Conservation (phyloP, 2,329 filamentous ascomycete genomes). For the Decorospora gaudefroyi region DNA sequence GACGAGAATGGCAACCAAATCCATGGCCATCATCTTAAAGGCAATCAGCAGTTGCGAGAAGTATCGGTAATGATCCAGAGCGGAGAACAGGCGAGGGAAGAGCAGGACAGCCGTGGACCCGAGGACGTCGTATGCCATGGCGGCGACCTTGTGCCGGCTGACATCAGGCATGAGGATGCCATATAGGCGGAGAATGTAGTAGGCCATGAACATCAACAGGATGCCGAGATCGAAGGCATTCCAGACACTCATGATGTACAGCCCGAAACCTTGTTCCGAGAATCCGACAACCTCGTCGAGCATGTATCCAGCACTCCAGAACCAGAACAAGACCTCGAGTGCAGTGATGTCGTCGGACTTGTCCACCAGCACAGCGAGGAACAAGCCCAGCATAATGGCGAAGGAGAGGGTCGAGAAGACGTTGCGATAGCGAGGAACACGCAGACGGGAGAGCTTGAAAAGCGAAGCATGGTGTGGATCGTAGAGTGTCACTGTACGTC, state of each 20-base stretch:
- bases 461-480: constrained; percentile 87
- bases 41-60: constrained; percentile 94
- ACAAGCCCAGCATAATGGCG: constrained; percentile 80
- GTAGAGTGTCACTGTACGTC: constrained; percentile 83
- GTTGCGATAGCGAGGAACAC: constrained; percentile 89
- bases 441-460: constrained; percentile 86
- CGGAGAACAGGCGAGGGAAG: constrained; percentile 87
- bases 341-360: constrained; percentile 79
- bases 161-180: constrained; percentile 81
- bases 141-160: constrained; percentile 69
- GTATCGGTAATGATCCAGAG: constrained; percentile 93
- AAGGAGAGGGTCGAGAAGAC: constrained; percentile 88
- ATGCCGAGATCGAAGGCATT: constrained; percentile 95
- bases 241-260: constrained; percentile 98
- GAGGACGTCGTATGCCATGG: constrained; percentile 90
- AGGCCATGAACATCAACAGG: constrained; percentile 79
- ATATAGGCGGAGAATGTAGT: constrained; percentile 88
- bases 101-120: constrained; percentile 88
- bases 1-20: constrained; percentile 81
- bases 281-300: constrained; percentile 94
- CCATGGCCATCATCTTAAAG: constrained; percentile 90
- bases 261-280: constrained; percentile 92
- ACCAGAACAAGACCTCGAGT: constrained; percentile 90
- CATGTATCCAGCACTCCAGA: constrained; percentile 98
- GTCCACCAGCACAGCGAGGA: constrained; percentile 77